Base-by-base conservation (phyloP, 106 monocot genomes). In the Dendrobium catenatum region DNA sequence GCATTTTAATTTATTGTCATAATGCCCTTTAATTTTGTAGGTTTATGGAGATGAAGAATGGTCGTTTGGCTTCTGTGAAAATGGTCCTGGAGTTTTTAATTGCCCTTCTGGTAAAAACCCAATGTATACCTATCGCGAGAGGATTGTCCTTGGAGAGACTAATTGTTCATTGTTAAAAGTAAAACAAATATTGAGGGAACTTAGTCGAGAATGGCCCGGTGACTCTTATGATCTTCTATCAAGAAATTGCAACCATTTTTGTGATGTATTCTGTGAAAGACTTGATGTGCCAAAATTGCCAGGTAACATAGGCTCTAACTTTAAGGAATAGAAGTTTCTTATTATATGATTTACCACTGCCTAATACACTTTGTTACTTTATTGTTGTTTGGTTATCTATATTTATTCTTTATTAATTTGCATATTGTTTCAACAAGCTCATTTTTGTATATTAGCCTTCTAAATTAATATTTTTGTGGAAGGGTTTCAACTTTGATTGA, bases 11-110 rank as follows among this genome's bases (percentile, higher is more conserved):
- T 44, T 42, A 4, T 4, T 44, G 0, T 44, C 43, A 43, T 74
- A 42, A 37, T 20, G 6, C 44, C n/a, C n/a, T 48, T 76, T 49
- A 26, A 5, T 72, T 55, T 78, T 31, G 16, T 81, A 96, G 96
- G 92, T 96, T 70, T 92, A 92, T 90, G 96, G 90, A 48, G 87
- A 94, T 74, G 96, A 94, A 84, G 96, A 96, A 85, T 96, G 96
- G 96, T 96, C 96, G 49, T 96, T 96, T 86, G 96, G 96, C 80
- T 96, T 89, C 83, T 96, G 96, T 77, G 96, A 96, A 70, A 44
- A 84, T 80, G 96, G 96, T 42, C 75, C 83, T 81, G 96, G 96
- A 55, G 96, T 96, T 59, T 96, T 96, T 78, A 92, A 87, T 84
- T 96, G 96, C 79, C 96, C 96, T 20, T 80, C 87, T 2, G 72